Evolutionary conservation across 1,284 basidiomycete genomes (phyloP), one percentile per base, ranked within the genome.

Genomic region (Trichosporon faecale): DNA sequence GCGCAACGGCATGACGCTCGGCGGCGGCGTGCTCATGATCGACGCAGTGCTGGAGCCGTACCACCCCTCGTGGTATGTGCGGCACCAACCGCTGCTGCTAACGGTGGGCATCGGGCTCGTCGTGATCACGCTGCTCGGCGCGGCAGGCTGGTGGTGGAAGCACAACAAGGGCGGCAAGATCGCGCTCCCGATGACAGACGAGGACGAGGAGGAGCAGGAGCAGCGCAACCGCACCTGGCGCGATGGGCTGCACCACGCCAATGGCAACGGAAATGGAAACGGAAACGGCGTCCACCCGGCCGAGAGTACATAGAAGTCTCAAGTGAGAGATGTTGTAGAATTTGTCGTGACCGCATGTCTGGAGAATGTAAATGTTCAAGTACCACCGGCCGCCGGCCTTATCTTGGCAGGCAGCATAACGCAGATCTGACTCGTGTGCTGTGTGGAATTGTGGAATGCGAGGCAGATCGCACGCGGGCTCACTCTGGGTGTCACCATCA

Each of bases 1-100:
- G 29, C 75, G 74, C 60, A 81, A 79, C 27, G 81, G 78, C 27
- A 82, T 86, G 76, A 80, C 81, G 0, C 74, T 84, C 8, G 85
- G 84, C 0, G 94, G 95, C 1, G 96, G 97, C 3, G 93, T 98
- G 29, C 87, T 98, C 69, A 88, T 91, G 81, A 91, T 99, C 73
- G 93, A 98, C 84, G 86, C 87, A 27, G 86, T 98, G 9, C 85
- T 98, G 55, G 78, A 89, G 44, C 96, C 96, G 21, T 99, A 95
- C 80, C 85, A 90, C 72, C 94, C 96, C 0, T 86, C 89, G 16
- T 93, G 91, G 91, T 92, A 90, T 87, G 83, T 87, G 66, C 85
- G 88, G 60, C 71, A 44, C 52, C 68, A 64, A 5, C 31, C 37
- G 37, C 12, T 49, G 27, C 14, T 64, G 14, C 23, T 23, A 21